Percentiles rank a stretch among this genome's conserved stretches.
These are phyloP conservation scores for Gautieria morchelliformis DNA, from an alignment of 768 basidiomycete species.

Conservation along the genomic window DNA sequence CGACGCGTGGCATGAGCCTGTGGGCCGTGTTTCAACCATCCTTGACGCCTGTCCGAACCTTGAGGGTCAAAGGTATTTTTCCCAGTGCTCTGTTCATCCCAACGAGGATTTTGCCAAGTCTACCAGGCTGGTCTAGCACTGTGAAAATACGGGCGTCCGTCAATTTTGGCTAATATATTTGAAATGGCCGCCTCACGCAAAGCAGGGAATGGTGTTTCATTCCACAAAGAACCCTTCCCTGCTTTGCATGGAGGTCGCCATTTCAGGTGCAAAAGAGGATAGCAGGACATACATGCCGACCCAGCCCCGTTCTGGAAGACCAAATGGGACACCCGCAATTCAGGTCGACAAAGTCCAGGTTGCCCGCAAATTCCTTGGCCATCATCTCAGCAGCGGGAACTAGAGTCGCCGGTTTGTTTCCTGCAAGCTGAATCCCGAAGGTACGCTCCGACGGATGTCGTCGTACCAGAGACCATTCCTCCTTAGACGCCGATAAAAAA, in stretches of 20 bases:
- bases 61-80: constrained; percentile 84
- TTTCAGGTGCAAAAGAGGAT: too few species aligned
- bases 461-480: constrained; percentile 91
- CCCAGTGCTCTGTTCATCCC: constrained; percentile 91
- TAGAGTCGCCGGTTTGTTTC: constrained; percentile 72
- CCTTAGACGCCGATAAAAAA: constrained; percentile 78
- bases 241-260: too few species aligned
- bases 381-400: constrained; percentile 78
- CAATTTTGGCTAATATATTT: not conserved
- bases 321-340: constrained; percentile 97
- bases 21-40: constrained; percentile 81
- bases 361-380: constrained; percentile 50
- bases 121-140: constrained; percentile 62
- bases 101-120: constrained; percentile 75
- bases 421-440: constrained; percentile 91
- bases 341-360: constrained; percentile 85
- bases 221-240: too few species aligned
- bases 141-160: not conserved
- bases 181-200: too few species aligned
- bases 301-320: constrained; percentile 90
- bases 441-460: constrained; percentile 78
- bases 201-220: too few species aligned
- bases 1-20: constrained; percentile 78
- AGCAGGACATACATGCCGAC: constrained; percentile 61
- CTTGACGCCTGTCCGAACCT: constrained; percentile 88